phyloP scores from a whole-genome alignment of 2,329 filamentous ascomycete genomes.

The Talaromyces sp. region DNA sequence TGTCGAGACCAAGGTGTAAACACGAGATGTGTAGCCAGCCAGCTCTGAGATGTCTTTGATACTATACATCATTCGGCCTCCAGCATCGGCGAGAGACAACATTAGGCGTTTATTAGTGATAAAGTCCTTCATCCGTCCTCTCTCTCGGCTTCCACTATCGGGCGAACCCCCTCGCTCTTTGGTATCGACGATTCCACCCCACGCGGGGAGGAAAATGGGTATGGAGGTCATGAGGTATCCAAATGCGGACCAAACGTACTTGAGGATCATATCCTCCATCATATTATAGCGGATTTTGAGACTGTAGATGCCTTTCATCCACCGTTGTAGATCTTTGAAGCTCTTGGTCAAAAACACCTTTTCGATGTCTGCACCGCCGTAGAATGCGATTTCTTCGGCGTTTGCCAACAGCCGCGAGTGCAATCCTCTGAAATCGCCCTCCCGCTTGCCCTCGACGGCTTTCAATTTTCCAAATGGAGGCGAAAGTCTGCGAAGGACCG shows the following conservation, averaged over 20 bases:
- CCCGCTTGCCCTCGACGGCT: slow-evolving; percentile 88
- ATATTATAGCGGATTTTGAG: slow-evolving; percentile 98
- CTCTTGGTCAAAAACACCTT: slow-evolving; percentile 86
- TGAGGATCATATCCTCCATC: slow-evolving; percentile 94
- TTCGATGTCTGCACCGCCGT: slow-evolving; percentile 91
- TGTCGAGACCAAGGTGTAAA: slow-evolving; percentile 92
- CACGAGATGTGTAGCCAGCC: slow-evolving; percentile 89
- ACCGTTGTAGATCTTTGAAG: slow-evolving; percentile 85
- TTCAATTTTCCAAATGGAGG: slow-evolving; percentile 96
- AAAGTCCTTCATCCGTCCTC: slow-evolving; percentile 93
- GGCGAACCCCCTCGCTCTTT: slow-evolving; percentile 54
- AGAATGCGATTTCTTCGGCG: slow-evolving; percentile 96
- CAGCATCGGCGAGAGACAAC: slow-evolving; percentile 93
- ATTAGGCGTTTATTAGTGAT: slow-evolving; percentile 99
- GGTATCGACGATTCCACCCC: slow-evolving; percentile 76
- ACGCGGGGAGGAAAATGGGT: slow-evolving; percentile 88
- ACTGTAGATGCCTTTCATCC: slow-evolving; percentile 98
- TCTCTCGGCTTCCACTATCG: slow-evolving; percentile 52
- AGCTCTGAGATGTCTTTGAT: slow-evolving; percentile 97
- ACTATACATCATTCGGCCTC: slow-evolving; percentile 98
- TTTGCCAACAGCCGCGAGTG: slow-evolving; percentile 93
- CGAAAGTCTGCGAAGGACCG: slow-evolving; percentile 78
- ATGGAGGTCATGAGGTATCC: slow-evolving; percentile 90
- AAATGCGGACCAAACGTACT: slow-evolving; percentile 98
- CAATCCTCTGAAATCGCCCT: slow-evolving; percentile 88